Percentiles rank a stretch among this genome's conserved stretches.
Evolutionary conservation across 2,329 filamentous ascomycete genomes (phyloP).

Genomic region (Akanthomyces uredinophilus): DNA sequence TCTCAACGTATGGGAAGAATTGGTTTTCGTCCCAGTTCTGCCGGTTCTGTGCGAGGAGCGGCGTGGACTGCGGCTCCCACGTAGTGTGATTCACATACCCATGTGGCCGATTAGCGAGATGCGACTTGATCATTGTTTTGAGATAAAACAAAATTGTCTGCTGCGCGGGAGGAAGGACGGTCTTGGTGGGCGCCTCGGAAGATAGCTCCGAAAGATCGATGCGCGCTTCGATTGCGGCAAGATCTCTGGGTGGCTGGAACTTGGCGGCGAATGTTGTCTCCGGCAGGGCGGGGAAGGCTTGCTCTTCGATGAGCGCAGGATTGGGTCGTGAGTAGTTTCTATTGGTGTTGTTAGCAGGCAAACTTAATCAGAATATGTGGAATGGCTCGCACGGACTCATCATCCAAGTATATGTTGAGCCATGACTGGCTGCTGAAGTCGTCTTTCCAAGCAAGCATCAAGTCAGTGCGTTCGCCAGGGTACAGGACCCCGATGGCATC

Average conservation of each 20-base stretch:
- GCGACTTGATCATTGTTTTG: conserved; percentile 21
- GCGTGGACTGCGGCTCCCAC: conserved; percentile 21
- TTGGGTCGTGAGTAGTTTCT: conserved; percentile 24
- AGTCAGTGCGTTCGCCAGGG: conserved; percentile 23
- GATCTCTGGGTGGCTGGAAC: background rate
- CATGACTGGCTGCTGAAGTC: conserved; percentile 10
- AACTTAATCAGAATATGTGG: background rate
- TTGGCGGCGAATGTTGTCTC: background rate
- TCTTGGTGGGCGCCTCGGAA: background rate
- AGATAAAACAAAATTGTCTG: conserved; percentile 22
- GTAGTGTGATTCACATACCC: conserved; percentile 25
- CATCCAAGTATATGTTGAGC: conserved; percentile 22
- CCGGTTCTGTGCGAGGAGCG: conserved; percentile 20
- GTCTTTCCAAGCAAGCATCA: conserved; percentile 19
- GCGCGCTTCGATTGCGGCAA: background rate
- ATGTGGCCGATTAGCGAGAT: conserved; percentile 20
- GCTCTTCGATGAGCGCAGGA: conserved; percentile 10
- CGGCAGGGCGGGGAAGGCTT: conserved; percentile 12
- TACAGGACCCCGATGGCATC: conserved; percentile 22
- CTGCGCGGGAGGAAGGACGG: conserved; percentile 14
- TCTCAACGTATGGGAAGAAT: conserved; percentile 19
- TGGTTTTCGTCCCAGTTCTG: conserved; percentile 22
- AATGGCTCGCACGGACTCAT: conserved; percentile 20
- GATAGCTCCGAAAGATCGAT: background rate
- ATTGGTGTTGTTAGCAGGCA: background rate